Conservation (phyloP, 495 filamentous ascomycete species). For the Arthonia radiata region DNA sequence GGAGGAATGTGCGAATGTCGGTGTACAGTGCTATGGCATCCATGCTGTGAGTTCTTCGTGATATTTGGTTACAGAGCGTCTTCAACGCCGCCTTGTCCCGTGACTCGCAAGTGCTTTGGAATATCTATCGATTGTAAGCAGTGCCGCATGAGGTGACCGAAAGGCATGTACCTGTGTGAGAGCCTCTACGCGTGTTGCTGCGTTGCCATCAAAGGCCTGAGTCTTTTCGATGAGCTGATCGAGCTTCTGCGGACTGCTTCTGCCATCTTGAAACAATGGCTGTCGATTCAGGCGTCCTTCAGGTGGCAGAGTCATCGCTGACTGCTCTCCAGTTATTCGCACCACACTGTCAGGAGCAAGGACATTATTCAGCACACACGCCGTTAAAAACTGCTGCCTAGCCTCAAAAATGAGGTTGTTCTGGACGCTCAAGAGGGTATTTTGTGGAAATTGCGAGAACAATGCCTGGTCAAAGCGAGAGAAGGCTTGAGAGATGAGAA, state of each 20-base stretch:
- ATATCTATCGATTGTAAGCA: slow-evolving; percentile 27
- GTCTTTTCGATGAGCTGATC: slow-evolving; percentile 55
- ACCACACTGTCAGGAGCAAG: slow-evolving; percentile 59
- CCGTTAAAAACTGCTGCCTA: slow-evolving; percentile 75
- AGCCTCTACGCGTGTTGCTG: slow-evolving; percentile 63
- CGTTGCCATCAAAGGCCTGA: slow-evolving; percentile 86
- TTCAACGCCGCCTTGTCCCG: slow-evolving; percentile 87
- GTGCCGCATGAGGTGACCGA: background rate
- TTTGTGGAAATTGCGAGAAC: slow-evolving; percentile 55
- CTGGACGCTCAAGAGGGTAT: slow-evolving; percentile 42
- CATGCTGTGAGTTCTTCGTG: slow-evolving; percentile 47
- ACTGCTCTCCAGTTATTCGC: slow-evolving; percentile 57
- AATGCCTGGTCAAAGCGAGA: slow-evolving; percentile 55
- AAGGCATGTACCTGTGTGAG: slow-evolving; percentile 38
- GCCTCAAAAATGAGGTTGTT: slow-evolving; percentile 59
- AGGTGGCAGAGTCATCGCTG: slow-evolving; percentile 55
- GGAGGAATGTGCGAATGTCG: slow-evolving; percentile 44
- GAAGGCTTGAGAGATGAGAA: slow-evolving; percentile 59
- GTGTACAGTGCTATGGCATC: slow-evolving; percentile 78
- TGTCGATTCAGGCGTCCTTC: slow-evolving; percentile 55
- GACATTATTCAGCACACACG: slow-evolving; percentile 65
- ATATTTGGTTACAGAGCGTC: slow-evolving; percentile 54
- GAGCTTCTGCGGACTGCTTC: slow-evolving; percentile 40
- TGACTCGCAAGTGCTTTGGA: slow-evolving; percentile 47
- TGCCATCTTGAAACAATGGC: slow-evolving; percentile 46